Percentiles rank a stretch among this genome's conserved stretches.
Evolutionary conservation across 176 grass and related monocot species (phyloP).

Genomic region (Luzula sylvatica): DNA sequence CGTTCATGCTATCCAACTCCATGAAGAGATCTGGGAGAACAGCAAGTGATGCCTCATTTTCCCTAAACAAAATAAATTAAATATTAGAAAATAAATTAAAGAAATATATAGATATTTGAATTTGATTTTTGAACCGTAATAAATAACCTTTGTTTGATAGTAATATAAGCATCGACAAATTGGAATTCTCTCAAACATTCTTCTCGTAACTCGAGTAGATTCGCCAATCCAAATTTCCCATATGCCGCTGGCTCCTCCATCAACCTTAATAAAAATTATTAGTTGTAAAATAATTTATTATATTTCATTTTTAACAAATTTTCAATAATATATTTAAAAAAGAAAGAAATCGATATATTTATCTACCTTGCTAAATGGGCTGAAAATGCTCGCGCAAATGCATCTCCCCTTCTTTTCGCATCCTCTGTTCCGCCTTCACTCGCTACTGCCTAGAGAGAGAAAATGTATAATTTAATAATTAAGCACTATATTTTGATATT

Average conservation of each 20-base stretch:
- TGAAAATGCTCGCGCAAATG: conserved; percentile 94
- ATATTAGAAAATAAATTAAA: conserved; percentile 1
- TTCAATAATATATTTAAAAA: conserved; percentile 9
- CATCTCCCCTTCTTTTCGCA: conserved; percentile 89
- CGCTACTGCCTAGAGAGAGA: conserved; percentile 71
- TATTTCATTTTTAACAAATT: background rate
- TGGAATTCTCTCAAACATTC: conserved; percentile 99
- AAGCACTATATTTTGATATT: conserved; percentile 8
- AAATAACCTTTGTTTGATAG: conserved; percentile 95
- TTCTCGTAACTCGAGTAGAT: conserved; percentile 93
- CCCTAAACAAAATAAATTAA: conserved; percentile 38
- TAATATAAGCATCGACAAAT: conserved; percentile 87
- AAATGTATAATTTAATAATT: background rate
- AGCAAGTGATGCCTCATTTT: conserved; percentile 97
- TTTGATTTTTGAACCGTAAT: background rate
- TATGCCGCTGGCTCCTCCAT: conserved; percentile 97
- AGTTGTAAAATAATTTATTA: conserved; percentile 29
- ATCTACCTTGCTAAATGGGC: conserved; percentile 90
- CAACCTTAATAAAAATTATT: conserved; percentile 61
- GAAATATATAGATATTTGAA: background rate
- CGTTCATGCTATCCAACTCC: conserved; percentile 93
- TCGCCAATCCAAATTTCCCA: conserved; percentile 84
- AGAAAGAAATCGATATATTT: background rate
- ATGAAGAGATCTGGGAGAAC: conserved; percentile 95
- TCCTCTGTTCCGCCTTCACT: conserved; percentile 98